A percentile compares a stretch with the other conserved stretches of the same genome.
phyloP scores from a whole-genome alignment of 768 basidiomycete genomes.

The Naganishia kalamii region DNA sequence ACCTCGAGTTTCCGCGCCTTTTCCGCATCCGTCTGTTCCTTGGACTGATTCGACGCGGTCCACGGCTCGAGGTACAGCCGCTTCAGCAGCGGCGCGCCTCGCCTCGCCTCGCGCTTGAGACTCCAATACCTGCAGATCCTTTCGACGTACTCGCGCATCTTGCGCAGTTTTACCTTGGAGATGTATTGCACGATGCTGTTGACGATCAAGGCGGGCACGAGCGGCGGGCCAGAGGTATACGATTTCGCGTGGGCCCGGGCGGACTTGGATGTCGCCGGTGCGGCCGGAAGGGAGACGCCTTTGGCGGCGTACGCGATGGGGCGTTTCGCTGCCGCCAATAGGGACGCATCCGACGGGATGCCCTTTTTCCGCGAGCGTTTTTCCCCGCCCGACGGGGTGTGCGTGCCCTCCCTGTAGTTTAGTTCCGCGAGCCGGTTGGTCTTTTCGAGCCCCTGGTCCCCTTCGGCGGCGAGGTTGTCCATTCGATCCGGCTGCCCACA shows the following conservation, averaged over 20 bases:
- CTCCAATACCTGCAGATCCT: slow-evolving; percentile 91
- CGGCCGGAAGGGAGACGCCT: no score
- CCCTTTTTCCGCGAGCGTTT: slow-evolving; percentile 52
- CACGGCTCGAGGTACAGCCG: slow-evolving; percentile 92
- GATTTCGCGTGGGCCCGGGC: slow-evolving; percentile 87
- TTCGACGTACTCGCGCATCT: slow-evolving; percentile 69
- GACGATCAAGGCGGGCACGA: slow-evolving; percentile 80
- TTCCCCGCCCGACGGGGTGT: slow-evolving; percentile 60
- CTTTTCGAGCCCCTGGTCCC: slow-evolving; percentile 17
- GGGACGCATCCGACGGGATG: slow-evolving; percentile 44
- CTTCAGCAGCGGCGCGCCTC: slow-evolving; percentile 90
- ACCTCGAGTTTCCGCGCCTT: slow-evolving; percentile 76
- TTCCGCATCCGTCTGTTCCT: slow-evolving; percentile 71
- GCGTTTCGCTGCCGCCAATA: neutral
- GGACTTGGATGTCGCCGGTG: slow-evolving; percentile 57
- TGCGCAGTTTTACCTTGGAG: slow-evolving; percentile 61
- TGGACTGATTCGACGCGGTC: slow-evolving; percentile 66
- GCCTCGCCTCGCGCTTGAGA: slow-evolving; percentile 82
- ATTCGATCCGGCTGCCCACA: neutral
- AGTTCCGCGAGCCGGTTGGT: slow-evolving; percentile 9
- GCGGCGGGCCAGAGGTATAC: slow-evolving; percentile 84
- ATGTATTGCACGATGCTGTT: slow-evolving; percentile 71
- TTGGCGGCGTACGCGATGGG: no score
- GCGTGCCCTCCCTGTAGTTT: neutral
- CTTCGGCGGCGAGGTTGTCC: neutral